A percentile compares a stretch with the other conserved stretches of the same genome.
Conservation (phyloP, 345 rosid species). For the Eucalyptus camaldulensis region DNA sequence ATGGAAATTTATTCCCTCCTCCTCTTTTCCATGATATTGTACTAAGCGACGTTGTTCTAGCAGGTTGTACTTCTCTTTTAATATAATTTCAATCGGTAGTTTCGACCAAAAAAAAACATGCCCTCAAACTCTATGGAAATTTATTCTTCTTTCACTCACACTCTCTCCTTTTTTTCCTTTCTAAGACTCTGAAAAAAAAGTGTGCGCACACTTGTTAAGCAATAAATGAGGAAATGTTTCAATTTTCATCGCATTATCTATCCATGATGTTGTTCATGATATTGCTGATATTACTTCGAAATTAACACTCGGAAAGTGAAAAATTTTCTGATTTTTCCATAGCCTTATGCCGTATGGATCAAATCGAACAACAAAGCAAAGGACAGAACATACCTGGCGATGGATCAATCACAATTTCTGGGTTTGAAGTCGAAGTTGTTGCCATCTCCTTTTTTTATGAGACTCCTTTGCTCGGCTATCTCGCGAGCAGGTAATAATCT, state of each 20-base stretch:
- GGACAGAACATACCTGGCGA: neutral
- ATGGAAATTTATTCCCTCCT: too few relatives aligned
- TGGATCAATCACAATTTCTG: neutral
- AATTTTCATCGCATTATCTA: neutral
- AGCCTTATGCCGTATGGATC: neutral
- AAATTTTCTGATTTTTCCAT: fast-evolving
- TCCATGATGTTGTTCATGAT: neutral
- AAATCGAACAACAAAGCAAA: neutral
- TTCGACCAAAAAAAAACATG: too few relatives aligned
- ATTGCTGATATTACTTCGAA: fast-evolving
- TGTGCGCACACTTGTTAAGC: too few relatives aligned
- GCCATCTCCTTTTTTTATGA: neutral
- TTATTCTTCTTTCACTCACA: too few relatives aligned
- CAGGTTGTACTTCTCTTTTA: too few relatives aligned
- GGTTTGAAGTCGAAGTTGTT: neutral
- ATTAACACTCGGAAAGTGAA: neutral
- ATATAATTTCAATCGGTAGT: too few relatives aligned
- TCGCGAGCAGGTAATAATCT: neutral
- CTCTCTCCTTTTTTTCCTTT: too few relatives aligned
- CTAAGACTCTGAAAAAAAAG: too few relatives aligned
- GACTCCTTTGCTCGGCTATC: neutral
- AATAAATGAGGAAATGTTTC: too few relatives aligned
- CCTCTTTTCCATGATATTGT: too few relatives aligned
- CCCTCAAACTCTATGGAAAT: too few relatives aligned
- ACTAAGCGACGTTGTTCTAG: too few relatives aligned